phyloP scores from a whole-genome alignment of 106 monocot species.

The Phalaenopsis aphrodite region DNA sequence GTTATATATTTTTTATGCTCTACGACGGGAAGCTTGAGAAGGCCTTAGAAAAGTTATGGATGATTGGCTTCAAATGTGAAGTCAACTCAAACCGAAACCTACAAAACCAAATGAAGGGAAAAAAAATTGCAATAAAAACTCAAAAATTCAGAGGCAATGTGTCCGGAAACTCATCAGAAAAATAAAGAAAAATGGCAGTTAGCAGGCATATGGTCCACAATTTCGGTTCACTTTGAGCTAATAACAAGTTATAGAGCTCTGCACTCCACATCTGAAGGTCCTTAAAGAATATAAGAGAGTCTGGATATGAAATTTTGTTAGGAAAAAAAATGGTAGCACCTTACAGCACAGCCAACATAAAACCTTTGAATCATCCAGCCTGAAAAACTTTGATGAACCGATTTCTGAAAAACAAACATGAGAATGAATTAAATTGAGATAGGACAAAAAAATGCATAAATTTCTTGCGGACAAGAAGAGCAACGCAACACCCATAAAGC shows the following conservation, averaged over 20 bases:
- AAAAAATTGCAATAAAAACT: neutral
- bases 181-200: neutral
- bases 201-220: neutral
- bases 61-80: too few relatives aligned
- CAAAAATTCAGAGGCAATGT: neutral
- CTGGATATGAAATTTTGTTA: neutral
- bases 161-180: too few relatives aligned
- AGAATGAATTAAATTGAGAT: neutral
- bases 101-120: neutral
- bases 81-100: neutral
- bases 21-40: neutral
- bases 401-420: conserved; percentile 43
- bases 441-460: neutral
- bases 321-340: conserved; percentile 25
- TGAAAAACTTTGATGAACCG: conserved; percentile 65
- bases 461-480: neutral
- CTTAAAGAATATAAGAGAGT: neutral
- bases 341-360: conserved; percentile 80
- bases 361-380: conserved; percentile 84
- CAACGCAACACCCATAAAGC: neutral
- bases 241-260: neutral
- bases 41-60: neutral
- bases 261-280: neutral
- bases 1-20: neutral
- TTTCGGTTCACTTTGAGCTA: neutral